A percentile compares a stretch with the other conserved stretches of the same genome.
phyloP scores from a whole-genome alignment of 306 rosid species.

The peach (Prunus persica) region DNA sequence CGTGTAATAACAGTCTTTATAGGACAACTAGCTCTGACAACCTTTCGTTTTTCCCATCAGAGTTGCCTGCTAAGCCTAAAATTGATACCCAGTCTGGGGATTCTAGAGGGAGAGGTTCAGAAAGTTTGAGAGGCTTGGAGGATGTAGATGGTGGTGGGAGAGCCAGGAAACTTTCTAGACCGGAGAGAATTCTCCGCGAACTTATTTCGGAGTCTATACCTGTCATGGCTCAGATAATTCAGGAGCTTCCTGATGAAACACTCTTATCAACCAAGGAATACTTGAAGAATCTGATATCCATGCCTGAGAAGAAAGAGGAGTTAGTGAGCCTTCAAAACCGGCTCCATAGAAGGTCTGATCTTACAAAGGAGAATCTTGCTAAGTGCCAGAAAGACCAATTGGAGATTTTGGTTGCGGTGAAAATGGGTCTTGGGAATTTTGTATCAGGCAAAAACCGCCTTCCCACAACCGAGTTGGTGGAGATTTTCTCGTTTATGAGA shows the following conservation, averaged over 20 bases:
- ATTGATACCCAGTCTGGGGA: slow-evolving; percentile 69
- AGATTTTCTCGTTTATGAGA: slow-evolving; percentile 69
- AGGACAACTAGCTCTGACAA: slow-evolving; percentile 74
- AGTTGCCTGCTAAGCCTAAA: slow-evolving; percentile 79
- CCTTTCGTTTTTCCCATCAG: slow-evolving; percentile 88
- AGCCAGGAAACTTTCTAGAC: slow-evolving; percentile 47
- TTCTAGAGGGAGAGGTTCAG: slow-evolving; percentile 79
- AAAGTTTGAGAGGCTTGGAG: slow-evolving; percentile 61
- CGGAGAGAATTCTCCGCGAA: slow-evolving; percentile 66
- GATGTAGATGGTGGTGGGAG: slow-evolving; percentile 54
- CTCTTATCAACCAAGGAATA: slow-evolving; percentile 51
- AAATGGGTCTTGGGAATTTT: slow-evolving; percentile 74
- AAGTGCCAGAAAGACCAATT: slow-evolving; percentile 72
- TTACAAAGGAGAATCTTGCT: slow-evolving; percentile 67
- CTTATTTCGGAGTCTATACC: slow-evolving; percentile 60
- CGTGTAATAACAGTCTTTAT: slow-evolving; percentile 43
- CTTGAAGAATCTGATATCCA: slow-evolving; percentile 64
- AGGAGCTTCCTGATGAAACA: slow-evolving; percentile 70
- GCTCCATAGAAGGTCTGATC: slow-evolving; percentile 78
- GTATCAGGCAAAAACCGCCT: slow-evolving; percentile 49
- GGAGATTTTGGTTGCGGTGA: slow-evolving; percentile 69
- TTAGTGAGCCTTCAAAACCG: slow-evolving; percentile 56
- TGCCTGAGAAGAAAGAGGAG: slow-evolving; percentile 75
- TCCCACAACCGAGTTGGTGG: slow-evolving; percentile 56
- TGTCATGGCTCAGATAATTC: slow-evolving; percentile 51